Percentiles rank a stretch among this genome's conserved stretches.
These are phyloP conservation scores for Akanthomyces dipterigenus DNA, from an alignment of 2,329 filamentous ascomycete genomes.

Conservation along the genomic window DNA sequence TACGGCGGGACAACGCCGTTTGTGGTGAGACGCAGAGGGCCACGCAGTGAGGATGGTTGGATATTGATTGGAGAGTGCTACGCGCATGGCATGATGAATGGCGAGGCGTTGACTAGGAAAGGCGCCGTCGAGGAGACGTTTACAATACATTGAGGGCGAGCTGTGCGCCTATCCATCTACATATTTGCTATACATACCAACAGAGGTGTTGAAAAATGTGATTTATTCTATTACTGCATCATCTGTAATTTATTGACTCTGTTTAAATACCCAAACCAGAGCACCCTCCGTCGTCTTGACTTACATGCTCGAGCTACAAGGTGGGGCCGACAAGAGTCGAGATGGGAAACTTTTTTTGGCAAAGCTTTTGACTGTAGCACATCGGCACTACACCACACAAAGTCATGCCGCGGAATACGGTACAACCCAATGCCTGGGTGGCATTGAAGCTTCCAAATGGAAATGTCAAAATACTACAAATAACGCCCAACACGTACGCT, in stretches of 20 bases:
- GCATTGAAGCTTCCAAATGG: constrained; percentile 54
- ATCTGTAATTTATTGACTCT: too few relatives aligned
- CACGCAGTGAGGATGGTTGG: constrained; percentile 16
- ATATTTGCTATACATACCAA: not conserved
- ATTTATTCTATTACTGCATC: too few relatives aligned
- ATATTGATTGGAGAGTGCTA: constrained; percentile 30
- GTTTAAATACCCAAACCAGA: too few relatives aligned
- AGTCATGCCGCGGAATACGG: constrained; percentile 25
- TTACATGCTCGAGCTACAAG: not conserved
- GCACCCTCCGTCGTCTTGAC: not conserved
- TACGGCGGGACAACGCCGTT: constrained; percentile 28
- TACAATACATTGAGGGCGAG: constrained; percentile 16
- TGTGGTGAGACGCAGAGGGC: constrained; percentile 19
- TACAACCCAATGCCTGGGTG: constrained; percentile 54
- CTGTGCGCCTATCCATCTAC: not conserved
- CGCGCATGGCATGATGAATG: constrained; percentile 31
- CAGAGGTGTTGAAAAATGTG: not conserved
- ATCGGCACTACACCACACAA: constrained; percentile 1
- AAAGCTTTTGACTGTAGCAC: not conserved
- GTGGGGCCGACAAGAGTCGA: not conserved
- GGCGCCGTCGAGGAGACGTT: constrained; percentile 24
- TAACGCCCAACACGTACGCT: constrained; percentile 54
- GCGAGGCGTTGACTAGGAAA: constrained; percentile 22
- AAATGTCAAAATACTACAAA: constrained; percentile 49
- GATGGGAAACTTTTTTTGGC: constrained; percentile 8